Evolutionary conservation across 1,139 yeast genomes (phyloP).

Genomic region (Hyphopichia pseudoburtonii): DNA sequence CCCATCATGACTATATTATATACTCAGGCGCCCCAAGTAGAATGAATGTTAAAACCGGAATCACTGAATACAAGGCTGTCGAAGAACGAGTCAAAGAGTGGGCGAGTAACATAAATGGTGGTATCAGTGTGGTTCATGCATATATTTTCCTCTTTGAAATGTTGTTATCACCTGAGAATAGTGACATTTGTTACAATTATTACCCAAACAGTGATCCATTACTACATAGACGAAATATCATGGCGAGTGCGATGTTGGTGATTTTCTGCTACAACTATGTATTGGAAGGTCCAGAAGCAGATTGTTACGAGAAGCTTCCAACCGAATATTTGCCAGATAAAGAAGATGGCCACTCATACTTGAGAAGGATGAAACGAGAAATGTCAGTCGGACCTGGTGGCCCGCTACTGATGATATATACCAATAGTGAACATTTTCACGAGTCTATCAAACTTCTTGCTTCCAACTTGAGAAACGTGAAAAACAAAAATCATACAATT

Average conservation of each 20-base stretch:
- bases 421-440: conserved; percentile 11
- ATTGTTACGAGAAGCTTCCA: conserved; percentile 40
- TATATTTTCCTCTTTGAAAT: conserved; percentile 58
- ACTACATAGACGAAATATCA: conserved; percentile 5
- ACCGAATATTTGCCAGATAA: conserved; percentile 19
- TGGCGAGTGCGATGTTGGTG: conserved; percentile 3
- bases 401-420: conserved; percentile 3
- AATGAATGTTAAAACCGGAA: conserved; percentile 65
- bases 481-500: conserved; percentile 31
- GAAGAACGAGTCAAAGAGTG: conserved; percentile 49
- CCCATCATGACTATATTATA: conserved; percentile 70
- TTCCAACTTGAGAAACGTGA: conserved; percentile 11
- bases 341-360: conserved; percentile 37
- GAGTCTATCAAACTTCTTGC: conserved; percentile 15
- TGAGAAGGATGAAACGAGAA: conserved; percentile 36
- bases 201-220: conserved; percentile 6
- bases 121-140: conserved; percentile 54
- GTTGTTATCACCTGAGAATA: conserved; percentile 46
- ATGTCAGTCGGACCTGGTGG: conserved; percentile 26
- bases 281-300: conserved; percentile 5
- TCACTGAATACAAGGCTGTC: conserved; percentile 49
- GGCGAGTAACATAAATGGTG: conserved; percentile 26
- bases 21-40: conserved; percentile 77
- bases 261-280: conserved; percentile 5
- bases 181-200: conserved; percentile 20